phyloP scores from a whole-genome alignment of 345 rosid species.

The Pistacia integerrima region DNA sequence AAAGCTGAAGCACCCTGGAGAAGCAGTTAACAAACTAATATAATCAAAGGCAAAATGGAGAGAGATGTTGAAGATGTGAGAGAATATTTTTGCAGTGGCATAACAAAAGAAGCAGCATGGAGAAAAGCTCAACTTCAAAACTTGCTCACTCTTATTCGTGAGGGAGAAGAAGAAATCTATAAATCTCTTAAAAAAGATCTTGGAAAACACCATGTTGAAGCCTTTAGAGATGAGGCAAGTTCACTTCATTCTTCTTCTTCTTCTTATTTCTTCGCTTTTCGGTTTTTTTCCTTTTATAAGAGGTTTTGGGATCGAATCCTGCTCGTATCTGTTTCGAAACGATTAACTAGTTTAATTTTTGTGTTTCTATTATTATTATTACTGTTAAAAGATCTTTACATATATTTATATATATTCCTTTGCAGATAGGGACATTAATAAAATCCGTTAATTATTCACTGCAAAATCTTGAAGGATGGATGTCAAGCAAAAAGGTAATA shows the following conservation, averaged over 20 bases:
- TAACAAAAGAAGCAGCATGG: constrained; percentile 52
- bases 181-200: constrained; percentile 49
- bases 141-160: constrained; percentile 44
- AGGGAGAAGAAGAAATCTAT: constrained; percentile 41
- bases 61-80: constrained; percentile 37
- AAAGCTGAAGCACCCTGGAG: too few species aligned
- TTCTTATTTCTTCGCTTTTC: too few species aligned
- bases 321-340: too few species aligned
- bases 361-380: too few species aligned
- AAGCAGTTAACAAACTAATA: too few species aligned
- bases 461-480: constrained; percentile 49
- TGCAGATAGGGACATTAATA: constrained; percentile 53
- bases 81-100: constrained; percentile 44
- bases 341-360: too few species aligned
- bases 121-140: constrained; percentile 59
- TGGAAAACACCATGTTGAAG: constrained; percentile 69
- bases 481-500: constrained; percentile 49
- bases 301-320: too few species aligned
- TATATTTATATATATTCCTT: too few species aligned
- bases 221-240: constrained; percentile 62
- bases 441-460: constrained; percentile 51
- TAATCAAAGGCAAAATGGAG: constrained; percentile 18
- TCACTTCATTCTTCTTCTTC: background rate
- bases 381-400: too few species aligned
- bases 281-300: too few species aligned